phyloP scores from a whole-genome alignment of 2,329 filamentous ascomycete species.

The Exserohilum turcica region DNA sequence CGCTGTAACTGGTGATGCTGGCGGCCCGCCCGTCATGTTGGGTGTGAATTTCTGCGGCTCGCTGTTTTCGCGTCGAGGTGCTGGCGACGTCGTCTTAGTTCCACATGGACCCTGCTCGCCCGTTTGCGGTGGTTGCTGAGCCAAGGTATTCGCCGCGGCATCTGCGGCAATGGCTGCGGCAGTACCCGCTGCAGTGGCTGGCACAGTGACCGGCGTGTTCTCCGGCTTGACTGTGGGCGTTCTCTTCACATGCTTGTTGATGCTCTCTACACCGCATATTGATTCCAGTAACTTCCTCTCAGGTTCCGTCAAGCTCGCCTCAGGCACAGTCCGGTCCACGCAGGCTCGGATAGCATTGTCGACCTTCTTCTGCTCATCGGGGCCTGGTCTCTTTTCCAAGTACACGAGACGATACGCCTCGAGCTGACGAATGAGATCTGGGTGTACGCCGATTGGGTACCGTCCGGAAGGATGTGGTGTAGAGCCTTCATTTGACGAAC shows the following conservation, averaged over 20 bases:
- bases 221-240: slow-evolving; percentile 17
- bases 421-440: slow-evolving; percentile 39
- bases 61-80: slow-evolving; percentile 9
- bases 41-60: slow-evolving; percentile 37
- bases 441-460: slow-evolving; percentile 36
- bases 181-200: slow-evolving; percentile 28
- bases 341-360: slow-evolving; percentile 44
- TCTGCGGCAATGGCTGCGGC: slow-evolving; percentile 44
- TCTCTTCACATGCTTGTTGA: slow-evolving; percentile 23
- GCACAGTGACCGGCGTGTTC: slow-evolving; percentile 12
- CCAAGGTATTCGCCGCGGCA: slow-evolving; percentile 31
- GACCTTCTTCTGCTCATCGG: slow-evolving; percentile 36
- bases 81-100: slow-evolving; percentile 4
- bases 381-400: slow-evolving; percentile 29
- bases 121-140: slow-evolving; percentile 2
- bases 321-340: slow-evolving; percentile 32
- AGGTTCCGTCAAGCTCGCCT: slow-evolving; percentile 28
- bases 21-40: slow-evolving; percentile 30
- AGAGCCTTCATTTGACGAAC: slow-evolving; percentile 7
- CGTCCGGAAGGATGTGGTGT: slow-evolving; percentile 35
- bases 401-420: slow-evolving; percentile 44
- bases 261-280: slow-evolving; percentile 30
- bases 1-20: slow-evolving; percentile 8
- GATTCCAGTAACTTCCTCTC: slow-evolving; percentile 34
- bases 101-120: slow-evolving; percentile 7